Evolutionary conservation across 2,329 filamentous ascomycete species (phyloP).

Genomic region (Elsinoe batatas): DNA sequence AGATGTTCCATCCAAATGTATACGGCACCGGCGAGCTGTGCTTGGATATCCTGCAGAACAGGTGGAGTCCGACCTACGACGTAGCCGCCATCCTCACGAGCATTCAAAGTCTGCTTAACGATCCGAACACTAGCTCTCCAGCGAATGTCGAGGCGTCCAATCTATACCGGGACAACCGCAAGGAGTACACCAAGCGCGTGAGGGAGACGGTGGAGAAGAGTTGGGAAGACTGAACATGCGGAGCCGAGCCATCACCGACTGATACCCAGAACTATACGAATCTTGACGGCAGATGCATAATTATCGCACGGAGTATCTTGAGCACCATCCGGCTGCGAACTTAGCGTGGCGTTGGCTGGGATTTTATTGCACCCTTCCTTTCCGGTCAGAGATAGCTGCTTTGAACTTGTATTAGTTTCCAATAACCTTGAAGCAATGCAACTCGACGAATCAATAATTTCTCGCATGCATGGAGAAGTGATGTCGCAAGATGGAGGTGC

Average conservation of each 20-base stretch:
- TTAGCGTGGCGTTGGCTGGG: conserved; percentile 11
- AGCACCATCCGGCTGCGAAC: not conserved
- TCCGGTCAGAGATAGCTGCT: not conserved
- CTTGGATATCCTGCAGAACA: conserved; percentile 91
- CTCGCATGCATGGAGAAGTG: not conserved
- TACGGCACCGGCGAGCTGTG: conserved; percentile 96
- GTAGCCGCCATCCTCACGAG: conserved; percentile 94
- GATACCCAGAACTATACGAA: not conserved
- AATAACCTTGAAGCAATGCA: not conserved
- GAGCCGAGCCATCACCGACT: conserved; percentile 4
- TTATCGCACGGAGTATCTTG: not conserved
- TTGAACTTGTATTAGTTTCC: not conserved
- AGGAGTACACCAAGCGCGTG: conserved; percentile 92
- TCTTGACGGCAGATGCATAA: not conserved
- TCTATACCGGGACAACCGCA: conserved; percentile 94
- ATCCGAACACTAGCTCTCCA: conserved; percentile 95
- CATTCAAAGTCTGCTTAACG: conserved; percentile 94
- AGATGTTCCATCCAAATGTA: conserved; percentile 99
- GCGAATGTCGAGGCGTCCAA: conserved; percentile 98
- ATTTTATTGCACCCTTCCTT: not conserved
- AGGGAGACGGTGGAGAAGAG: conserved; percentile 98
- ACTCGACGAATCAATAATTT: not conserved
- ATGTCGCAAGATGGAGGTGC: not conserved
- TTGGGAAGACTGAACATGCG: conserved; percentile 68
- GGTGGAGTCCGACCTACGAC: conserved; percentile 98